Base-by-base conservation (phyloP, 2,329 filamentous ascomycete genomes). In the Graphilbum ipis-grandicollis region DNA sequence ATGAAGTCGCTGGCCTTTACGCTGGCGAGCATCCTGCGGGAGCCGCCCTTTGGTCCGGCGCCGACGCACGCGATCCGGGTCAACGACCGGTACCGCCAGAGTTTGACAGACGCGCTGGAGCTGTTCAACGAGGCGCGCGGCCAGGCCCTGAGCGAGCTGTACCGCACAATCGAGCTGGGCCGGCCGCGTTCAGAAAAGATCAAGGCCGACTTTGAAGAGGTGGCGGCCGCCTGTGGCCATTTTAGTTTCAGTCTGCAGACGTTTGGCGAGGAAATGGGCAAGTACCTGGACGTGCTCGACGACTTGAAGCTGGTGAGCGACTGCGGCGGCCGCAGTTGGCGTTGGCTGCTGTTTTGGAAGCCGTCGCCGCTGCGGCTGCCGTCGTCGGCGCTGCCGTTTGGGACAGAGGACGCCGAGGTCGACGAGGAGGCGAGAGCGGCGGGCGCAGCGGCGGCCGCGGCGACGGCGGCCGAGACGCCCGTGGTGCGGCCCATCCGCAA, bases 1-100 rank as follows among this genome's bases (percentile, higher is more conserved):
- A 93, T 94, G 75, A 93, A 93, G 55, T 94, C 88, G 0, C 60
- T 98, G n/a, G 83, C 84, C 3, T 90, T 80, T 48, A 96, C 90
- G 0, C 58, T 98, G 29, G 83, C 84, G 10, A 79, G 92, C 51
- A 85, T 93, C 9, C 70, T 98, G 8, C 77, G 83, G 37, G 85
- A 93, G 43, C 68, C 92, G 1, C 84, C 86, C 0, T 96, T 93
- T 55, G 75, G 75, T 5, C 60, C 71, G 12, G 66, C 69, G 1
- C 72, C 79, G 0, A 65, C 75, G 21, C 75, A 75, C 42, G 63
- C 71, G 26, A 79, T 96, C 40, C 68, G 65, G 2, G 68, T 90
- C 35, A 85, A 93, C 48, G 75, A 77, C 35, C 76, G 84, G 46
- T 84, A 93, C 46, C 75, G 78, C 37, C 68, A 74, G 32, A 93